Evolutionary conservation across 129 eudicot species (phyloP), one percentile per base, ranked within the genome.

Genomic region (Helichrysum umbraculigerum): DNA sequence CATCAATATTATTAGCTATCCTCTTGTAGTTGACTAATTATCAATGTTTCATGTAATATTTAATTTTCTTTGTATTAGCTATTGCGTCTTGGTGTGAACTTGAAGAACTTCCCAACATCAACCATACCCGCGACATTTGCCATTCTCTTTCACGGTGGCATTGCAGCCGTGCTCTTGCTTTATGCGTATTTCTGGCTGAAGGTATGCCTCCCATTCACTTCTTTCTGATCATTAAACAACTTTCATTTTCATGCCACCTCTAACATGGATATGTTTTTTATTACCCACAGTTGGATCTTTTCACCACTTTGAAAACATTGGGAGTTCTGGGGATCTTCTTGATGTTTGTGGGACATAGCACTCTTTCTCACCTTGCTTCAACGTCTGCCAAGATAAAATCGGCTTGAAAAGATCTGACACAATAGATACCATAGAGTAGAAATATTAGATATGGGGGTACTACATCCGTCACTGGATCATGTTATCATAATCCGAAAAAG

Each of bases 291-390:
- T 69, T 91, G 92, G 92, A 94, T 83, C 90, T 91, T 44, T 94
- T 94, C 83, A 89, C 93, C 56, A 91, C 99, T 16, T 72, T 94
- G 92, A 94, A 91, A 82, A 72, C 87, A 21, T 89, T 94, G 71
- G 91, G 91, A 64, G 54, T 94, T 54, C 63, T 91, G 62, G 99
- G 93, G 72, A 66, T 91, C 22, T 89, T 94, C 88, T 85, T 94
- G 85, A 79, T 94, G 91, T 91, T 91, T 81, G 90, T 86, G 58
- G 99, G 97, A 67, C 97, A 94, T 73, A 87, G 84, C 56, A 89
- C 90, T 42, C 99, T 91, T 42, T 89, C 99, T 25, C 86, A 89
- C 84, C 91, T 87, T 58, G 99, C 99, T 41, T 74, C 96, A 20
- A 65, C 87, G 20, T 89, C 99, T 19, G 79, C 92, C 85, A 94